Base-by-base conservation (phyloP, 2,329 filamentous ascomycete species). In the Acephala macrosclerotiorum region DNA sequence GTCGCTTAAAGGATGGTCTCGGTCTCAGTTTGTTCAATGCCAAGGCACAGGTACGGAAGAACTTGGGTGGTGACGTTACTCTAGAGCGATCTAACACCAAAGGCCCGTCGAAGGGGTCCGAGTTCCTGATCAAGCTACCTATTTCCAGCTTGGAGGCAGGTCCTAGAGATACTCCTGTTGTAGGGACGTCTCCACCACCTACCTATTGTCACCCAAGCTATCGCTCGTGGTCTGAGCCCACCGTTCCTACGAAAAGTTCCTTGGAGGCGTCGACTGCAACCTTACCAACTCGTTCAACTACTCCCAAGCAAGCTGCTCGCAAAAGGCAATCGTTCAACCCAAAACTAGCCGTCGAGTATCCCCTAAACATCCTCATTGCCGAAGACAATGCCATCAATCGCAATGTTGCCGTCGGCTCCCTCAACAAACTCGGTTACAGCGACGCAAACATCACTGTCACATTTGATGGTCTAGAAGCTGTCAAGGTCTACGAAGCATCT, bases 361-460 rank as follows among this genome's bases (percentile, higher is more conserved):
- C 90, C 0, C 81, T 92, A 9, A 89, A 85, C 11, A 89, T 92
- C 68, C 81, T 92, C 2, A 86, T 92, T 1, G 90, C 88, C 3
- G 90, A 92, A 78, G 90, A 92, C 77, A 92, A 92, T 76, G 85
- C 85, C 68, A 90, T 92, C 77, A 91, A 92, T 73, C 86, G 90
- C 62, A 87, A 86, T 55, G 84, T 92, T 0, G 81, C 91, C 18
- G 84, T 90, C 33, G 87, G 80, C 71, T 91, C 91, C 84, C 83
- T 92, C 8, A 80, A 80, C 25, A 90, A 89, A 70, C 83, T 92
- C 16, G 90, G 90, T 14, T 92, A 92, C 75, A 80, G 79, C 33
- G 82, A 83, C 62, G 11, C 66, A 1, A 67, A 72, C 53, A 83
- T 92, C 16, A 80, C 84, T 62, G 85, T 91, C 75, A 90, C 90